Evolutionary conservation across 2,329 filamentous ascomycete species (phyloP), one percentile per base, ranked within the genome.

Genomic region (Penicillium aurantiogriseum): DNA sequence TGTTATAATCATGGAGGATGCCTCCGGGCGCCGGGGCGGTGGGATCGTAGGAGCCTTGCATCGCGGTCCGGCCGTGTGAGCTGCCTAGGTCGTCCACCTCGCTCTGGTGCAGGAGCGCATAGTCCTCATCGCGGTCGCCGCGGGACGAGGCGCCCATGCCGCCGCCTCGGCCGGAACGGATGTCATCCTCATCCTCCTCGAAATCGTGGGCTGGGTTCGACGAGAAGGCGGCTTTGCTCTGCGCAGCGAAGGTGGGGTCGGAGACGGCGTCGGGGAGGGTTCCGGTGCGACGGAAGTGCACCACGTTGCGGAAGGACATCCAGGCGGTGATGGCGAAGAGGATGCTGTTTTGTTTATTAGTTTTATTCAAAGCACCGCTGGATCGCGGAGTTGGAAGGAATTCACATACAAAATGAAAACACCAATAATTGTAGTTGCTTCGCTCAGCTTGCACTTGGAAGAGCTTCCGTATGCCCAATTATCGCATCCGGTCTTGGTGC

Each of bases 201-300:
- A 78, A 75, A 57, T 80, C 77, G 36, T 76, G 73, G 33, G 70
- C 74, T 13, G 77, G 76, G 57, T 78, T 80, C 9, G 76, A 77
- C 8, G 77, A 79, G 65, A 80, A 80, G 31, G 76, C 77, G 21
- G 77, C 77, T 60, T 80, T 78, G 57, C 72, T 75, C 58, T 80
- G 77, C n/a, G 76, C 76, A 19, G 80, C 78, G 66, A 82, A 80
- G 42, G 80, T 79, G 4, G 75, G 73, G 44, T 79, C 76, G 8
- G 74, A 73, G 42, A 73, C 69, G 2, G 73, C 69, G 36, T 76
- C 74, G 47, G 83, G 83, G 55, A 84, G 76, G 47, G 79, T 78
- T 58, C 84, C 84, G 46, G 82, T 83, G 61, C 80, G 79, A 61
- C 82, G 80, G 75, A 82, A 85, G 65, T 84, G 78, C 69, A 79